phyloP scores from a whole-genome alignment of 768 basidiomycete species.

The Gloeophyllum trabeum region DNA sequence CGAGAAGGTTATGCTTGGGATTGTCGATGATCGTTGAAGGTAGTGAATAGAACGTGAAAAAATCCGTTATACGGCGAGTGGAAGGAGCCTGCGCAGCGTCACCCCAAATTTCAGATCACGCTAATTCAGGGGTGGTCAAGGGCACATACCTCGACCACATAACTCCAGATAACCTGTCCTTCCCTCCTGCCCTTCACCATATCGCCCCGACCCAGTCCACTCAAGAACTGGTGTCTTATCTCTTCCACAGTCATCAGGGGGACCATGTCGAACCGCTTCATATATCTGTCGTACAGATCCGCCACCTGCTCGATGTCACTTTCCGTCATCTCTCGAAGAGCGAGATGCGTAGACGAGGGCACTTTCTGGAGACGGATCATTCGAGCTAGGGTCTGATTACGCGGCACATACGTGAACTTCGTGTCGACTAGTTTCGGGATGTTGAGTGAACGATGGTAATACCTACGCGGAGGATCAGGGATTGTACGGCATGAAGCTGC shows the following conservation, averaged over 20 bases:
- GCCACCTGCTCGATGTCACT: slow-evolving; percentile 62
- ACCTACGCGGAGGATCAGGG: slow-evolving; percentile 33
- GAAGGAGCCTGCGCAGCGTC: slow-evolving; percentile 73
- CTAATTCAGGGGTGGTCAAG: too few relatives aligned
- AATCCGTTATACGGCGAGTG: slow-evolving; percentile 82
- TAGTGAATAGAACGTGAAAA: slow-evolving; percentile 94
- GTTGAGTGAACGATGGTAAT: slow-evolving; percentile 87
- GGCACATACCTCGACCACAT: slow-evolving; percentile 78
- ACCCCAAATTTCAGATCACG: too few relatives aligned
- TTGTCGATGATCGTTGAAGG: slow-evolving; percentile 87
- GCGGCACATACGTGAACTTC: slow-evolving; percentile 79
- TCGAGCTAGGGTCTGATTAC: slow-evolving; percentile 83
- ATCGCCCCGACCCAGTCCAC: slow-evolving; percentile 62
- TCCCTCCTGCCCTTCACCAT: slow-evolving; percentile 41
- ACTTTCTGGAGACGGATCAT: slow-evolving; percentile 73
- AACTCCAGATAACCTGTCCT: slow-evolving; percentile 90
- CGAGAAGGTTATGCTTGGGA: slow-evolving; percentile 57
- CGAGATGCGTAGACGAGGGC: slow-evolving; percentile 32
- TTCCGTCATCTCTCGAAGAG: slow-evolving; percentile 79
- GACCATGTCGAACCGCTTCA: slow-evolving; percentile 77
- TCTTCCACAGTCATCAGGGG: slow-evolving; percentile 72
- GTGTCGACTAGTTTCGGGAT: slow-evolving; percentile 86
- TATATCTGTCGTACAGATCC: slow-evolving; percentile 63
- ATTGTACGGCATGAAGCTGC: slow-evolving; percentile 5
- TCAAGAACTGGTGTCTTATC: slow-evolving; percentile 77